Conservation (phyloP, 2,329 filamentous ascomycete genomes). For the Xylariaceae sp. region DNA sequence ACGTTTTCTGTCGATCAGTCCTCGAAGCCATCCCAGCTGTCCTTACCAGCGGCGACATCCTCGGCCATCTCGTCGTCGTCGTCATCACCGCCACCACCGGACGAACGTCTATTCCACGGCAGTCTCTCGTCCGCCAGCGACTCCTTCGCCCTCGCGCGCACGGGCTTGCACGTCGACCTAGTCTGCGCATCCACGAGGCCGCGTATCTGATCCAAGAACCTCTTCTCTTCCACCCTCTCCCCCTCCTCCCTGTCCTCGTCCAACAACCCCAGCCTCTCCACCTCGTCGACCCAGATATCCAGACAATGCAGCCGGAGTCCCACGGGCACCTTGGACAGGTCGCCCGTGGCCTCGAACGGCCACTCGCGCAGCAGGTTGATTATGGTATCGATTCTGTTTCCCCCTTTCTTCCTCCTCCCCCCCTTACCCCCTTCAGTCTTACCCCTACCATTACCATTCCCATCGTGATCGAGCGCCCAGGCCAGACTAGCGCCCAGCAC, state of each 20-base stretch:
- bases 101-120: slow-evolving; percentile 58
- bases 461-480: slow-evolving; percentile 42
- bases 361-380: slow-evolving; percentile 50
- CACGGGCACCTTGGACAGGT: slow-evolving; percentile 67
- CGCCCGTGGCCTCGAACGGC: slow-evolving; percentile 45
- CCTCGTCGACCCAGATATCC: slow-evolving; percentile 90
- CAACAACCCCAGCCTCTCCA: slow-evolving; percentile 69
- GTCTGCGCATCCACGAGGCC: slow-evolving; percentile 59
- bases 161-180: slow-evolving; percentile 67
- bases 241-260: slow-evolving; percentile 40
- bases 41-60: slow-evolving; percentile 46
- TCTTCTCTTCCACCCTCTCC: slow-evolving; percentile 41
- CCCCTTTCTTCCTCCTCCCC: slow-evolving; percentile 36
- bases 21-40: slow-evolving; percentile 71
- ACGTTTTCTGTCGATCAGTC: slow-evolving; percentile 47
- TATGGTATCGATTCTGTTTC: slow-evolving; percentile 30
- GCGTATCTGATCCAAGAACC: slow-evolving; percentile 57
- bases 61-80: slow-evolving; percentile 35
- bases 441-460: slow-evolving; percentile 30
- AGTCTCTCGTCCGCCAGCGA: slow-evolving; percentile 74
- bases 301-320: slow-evolving; percentile 84
- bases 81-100: slow-evolving; percentile 33
- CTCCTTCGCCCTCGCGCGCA: slow-evolving; percentile 71
- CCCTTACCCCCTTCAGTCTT: neutral
- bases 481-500: slow-evolving; percentile 73